A percentile compares a stretch with the other conserved stretches of the same genome.
Evolutionary conservation across 495 filamentous ascomycete genomes (phyloP).

Genomic region (Xylaria longipes): DNA sequence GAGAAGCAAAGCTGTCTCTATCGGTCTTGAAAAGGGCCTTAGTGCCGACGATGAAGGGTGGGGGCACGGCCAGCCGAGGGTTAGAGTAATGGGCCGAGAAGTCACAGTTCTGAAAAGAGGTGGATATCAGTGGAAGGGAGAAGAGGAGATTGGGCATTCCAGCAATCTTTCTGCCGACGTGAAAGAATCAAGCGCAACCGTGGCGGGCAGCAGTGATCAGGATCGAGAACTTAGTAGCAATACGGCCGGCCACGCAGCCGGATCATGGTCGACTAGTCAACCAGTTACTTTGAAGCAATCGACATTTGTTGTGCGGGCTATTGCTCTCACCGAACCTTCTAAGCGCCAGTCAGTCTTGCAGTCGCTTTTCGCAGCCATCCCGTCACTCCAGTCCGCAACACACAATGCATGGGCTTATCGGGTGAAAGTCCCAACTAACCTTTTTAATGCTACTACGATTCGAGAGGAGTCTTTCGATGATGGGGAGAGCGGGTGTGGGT

Average conservation of each 20-base stretch:
- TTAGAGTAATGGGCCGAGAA: conserved; percentile 73
- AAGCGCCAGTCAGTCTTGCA: conserved; percentile 46
- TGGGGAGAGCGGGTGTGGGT: conserved; percentile 87
- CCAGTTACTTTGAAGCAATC: conserved; percentile 56
- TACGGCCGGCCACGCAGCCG: conserved; percentile 30
- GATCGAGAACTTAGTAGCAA: not conserved
- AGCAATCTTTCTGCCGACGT: conserved; percentile 35
- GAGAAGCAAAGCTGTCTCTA: conserved; percentile 72
- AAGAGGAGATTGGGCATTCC: conserved; percentile 40
- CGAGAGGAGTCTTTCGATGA: conserved; percentile 91
- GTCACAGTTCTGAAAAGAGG: conserved; percentile 76
- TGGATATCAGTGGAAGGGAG: conserved; percentile 71
- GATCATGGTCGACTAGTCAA: conserved; percentile 47
- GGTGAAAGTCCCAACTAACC: conserved; percentile 35
- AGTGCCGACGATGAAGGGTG: conserved; percentile 74
- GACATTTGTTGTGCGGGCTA: conserved; percentile 58
- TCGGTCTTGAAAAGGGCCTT: conserved; percentile 72
- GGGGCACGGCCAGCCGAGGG: conserved; percentile 75
- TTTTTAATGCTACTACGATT: conserved; percentile 45
- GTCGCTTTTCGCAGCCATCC: conserved; percentile 47
- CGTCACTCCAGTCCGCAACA: conserved; percentile 50
- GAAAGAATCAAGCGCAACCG: conserved; percentile 27
- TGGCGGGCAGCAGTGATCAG: not conserved
- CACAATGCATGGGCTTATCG: conserved; percentile 65
- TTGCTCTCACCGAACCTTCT: conserved; percentile 43